Base-by-base conservation (phyloP, 768 basidiomycete genomes). In the Gymnopilus junonius region DNA sequence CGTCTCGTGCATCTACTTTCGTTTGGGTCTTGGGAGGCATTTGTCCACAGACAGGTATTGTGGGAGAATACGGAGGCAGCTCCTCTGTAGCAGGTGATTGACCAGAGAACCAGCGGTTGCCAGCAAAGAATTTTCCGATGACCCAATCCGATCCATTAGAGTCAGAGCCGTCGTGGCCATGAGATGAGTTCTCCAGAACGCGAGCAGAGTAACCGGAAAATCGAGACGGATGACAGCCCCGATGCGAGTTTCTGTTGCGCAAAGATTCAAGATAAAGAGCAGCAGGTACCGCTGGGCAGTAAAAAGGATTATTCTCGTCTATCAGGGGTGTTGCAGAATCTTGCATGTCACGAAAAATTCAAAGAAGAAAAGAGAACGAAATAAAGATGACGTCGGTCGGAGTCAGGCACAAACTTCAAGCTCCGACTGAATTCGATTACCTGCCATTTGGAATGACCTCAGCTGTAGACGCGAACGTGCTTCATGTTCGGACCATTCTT, bases 231-330 rank as follows among this genome's bases (percentile, higher is more conserved):
- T 58, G 65, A 62, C 40, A 69, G 56, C 17, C 58, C 62, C 54
- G 55, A 64, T 59, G 58, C 68, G 70, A 51, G 61, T 61, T 70
- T 68, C 39, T 71, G 32, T 48, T 74, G n/a, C 81, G 81, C 25
- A 87, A 72, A 55, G 75, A 78, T 56, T 79, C 71, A 59, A 87
- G 73, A 69, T 82, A 87, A 29, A 76, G 70, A 53, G 77, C 72
- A 11, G 85, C 82, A 57, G 84, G 74, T 10, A 86, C 61, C 23
- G 77, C 67, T 14, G 87, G 85, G 63, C 87, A 88, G 72, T 87
- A 88, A 43, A 83, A 76, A 6, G 87, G 86, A 61, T 88, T 88
- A 27, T 83, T 74, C n/a, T 77, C 70, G 73, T 87, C 85, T 27
- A 84, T 70, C 17, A 78, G 59, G 39, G 83, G 84, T 1, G 23